Evolutionary conservation across 129 eudicot genomes (phyloP).

Genomic region (Flaveria sonorensis): DNA sequence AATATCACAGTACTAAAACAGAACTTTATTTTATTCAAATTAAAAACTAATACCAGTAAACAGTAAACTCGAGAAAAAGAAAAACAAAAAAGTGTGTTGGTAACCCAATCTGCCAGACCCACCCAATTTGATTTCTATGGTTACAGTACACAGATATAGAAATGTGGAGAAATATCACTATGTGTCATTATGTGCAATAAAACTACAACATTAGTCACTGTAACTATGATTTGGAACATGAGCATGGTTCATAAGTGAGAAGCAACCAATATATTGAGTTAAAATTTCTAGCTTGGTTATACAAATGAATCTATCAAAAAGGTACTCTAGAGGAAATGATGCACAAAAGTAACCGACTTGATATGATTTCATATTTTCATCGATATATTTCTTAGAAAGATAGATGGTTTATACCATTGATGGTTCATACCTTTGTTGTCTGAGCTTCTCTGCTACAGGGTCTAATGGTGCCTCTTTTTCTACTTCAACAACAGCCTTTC

Average conservation of each 20-base stretch:
- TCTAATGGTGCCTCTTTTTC: constrained; percentile 61
- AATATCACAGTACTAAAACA: background rate
- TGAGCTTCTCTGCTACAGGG: constrained; percentile 86
- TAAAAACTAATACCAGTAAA: background rate
- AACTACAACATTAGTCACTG: background rate
- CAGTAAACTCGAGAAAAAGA: background rate
- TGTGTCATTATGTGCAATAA: background rate
- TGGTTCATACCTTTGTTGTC: constrained; percentile 72
- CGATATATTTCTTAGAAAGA: constrained; percentile 15
- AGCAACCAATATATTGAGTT: background rate
- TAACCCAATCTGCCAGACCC: background rate
- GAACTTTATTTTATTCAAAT: background rate
- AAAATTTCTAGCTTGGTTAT: background rate
- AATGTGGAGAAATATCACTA: background rate
- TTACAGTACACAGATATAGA: background rate
- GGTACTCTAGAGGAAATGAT: background rate
- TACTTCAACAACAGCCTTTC: constrained; percentile 60
- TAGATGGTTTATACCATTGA: background rate
- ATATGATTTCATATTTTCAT: background rate
- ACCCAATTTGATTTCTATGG: background rate
- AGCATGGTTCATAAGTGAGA: constrained; percentile 5
- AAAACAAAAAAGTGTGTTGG: background rate
- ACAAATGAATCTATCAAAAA: constrained; percentile 10
- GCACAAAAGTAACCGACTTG: constrained; percentile 20
- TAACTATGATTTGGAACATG: constrained; percentile 2